Evolutionary conservation across 306 rosid genomes (phyloP).

Genomic region (Pyrus bretschneideri): DNA sequence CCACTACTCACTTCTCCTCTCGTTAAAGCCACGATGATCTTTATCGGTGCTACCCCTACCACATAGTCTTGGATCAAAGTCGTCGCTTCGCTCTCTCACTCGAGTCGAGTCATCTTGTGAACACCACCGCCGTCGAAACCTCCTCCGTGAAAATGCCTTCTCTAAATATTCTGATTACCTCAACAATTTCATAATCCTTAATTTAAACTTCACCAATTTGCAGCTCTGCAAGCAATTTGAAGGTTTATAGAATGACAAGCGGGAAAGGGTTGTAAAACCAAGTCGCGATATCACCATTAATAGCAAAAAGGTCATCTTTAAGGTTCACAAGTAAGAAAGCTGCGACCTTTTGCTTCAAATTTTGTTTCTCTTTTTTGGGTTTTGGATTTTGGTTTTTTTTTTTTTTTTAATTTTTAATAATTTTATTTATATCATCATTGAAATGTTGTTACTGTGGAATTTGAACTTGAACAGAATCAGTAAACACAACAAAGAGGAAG

Average conservation of each 20-base stretch:
- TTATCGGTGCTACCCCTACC: no score
- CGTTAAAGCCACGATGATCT: no score
- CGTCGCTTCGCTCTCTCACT: no score
- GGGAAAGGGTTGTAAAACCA: conserved; percentile 85
- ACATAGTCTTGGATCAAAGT: no score
- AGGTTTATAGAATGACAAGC: conserved; percentile 63
- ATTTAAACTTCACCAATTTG: not conserved
- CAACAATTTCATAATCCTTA: conserved; percentile 47
- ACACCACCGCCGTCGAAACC: conserved; percentile 11
- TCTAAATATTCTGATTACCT: conserved; percentile 59
- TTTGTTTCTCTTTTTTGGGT: not conserved
- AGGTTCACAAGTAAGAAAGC: conserved; percentile 75
- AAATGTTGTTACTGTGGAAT: not conserved
- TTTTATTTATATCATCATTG: not conserved
- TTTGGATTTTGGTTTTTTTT: no score
- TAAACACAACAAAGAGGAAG: conserved; percentile 72
- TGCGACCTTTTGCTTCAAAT: not conserved
- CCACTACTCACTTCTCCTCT: no score
- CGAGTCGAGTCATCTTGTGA: no score
- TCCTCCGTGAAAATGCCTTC: conserved; percentile 55
- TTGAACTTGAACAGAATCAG: conserved; percentile 49
- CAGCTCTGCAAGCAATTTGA: not conserved
- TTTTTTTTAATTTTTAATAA: no score
- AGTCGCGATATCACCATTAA: conserved; percentile 88
- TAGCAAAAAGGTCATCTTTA: conserved; percentile 95